phyloP scores from a whole-genome alignment of 2,329 filamentous ascomycete genomes.

The Colletotrichum aenigma region DNA sequence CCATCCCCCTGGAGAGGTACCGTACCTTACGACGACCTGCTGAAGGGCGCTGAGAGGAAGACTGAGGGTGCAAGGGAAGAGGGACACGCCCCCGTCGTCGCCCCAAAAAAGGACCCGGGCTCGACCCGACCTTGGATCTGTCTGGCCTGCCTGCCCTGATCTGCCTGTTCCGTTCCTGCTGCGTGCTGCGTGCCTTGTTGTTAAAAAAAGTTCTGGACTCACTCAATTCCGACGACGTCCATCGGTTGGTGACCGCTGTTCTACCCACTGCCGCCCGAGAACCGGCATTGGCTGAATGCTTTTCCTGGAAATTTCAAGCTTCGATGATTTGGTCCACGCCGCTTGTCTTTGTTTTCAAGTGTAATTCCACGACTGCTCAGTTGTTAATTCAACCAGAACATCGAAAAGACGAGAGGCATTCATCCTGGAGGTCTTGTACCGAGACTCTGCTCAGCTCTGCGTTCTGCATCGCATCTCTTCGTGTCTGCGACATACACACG shows the following conservation, averaged over 20 bases:
- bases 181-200: background rate
- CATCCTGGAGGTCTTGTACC: background rate
- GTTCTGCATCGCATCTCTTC: background rate
- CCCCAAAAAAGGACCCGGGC: background rate
- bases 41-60: background rate
- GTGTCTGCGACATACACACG: background rate
- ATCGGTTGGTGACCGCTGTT: background rate
- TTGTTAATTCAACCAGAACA: too few relatives aligned
- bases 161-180: background rate
- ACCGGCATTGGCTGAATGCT: background rate
- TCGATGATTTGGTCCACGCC: background rate
- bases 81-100: background rate
- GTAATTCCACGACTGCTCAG: background rate
- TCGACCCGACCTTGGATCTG: background rate
- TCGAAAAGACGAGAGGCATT: too few relatives aligned
- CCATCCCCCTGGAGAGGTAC: background rate
- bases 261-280: background rate
- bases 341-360: background rate
- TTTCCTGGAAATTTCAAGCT: background rate
- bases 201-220: constrained; percentile 5
- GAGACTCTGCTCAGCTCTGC: background rate
- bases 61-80: background rate
- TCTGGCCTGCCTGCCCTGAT: background rate
- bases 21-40: background rate
- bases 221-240: constrained; percentile 10